Base-by-base conservation (phyloP, 306 rosid species). In the Myrica gale region DNA sequence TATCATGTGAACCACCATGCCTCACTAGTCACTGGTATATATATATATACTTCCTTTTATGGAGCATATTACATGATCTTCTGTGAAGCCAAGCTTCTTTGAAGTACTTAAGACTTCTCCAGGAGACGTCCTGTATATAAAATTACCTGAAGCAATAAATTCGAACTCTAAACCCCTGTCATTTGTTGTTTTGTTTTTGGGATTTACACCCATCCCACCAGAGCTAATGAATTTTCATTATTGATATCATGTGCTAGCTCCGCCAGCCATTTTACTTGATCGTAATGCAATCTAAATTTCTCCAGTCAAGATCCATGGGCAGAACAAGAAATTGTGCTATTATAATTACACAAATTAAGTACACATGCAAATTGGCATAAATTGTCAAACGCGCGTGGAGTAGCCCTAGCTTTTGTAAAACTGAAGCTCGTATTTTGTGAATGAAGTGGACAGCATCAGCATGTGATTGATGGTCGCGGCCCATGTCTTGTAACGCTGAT, bases 401-500 rank as follows among this genome's bases (percentile, higher is more conserved):
- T 63, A 19, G 43, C 50, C 52, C 52, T 9, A 43, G 48, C 68
- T 74, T 77, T 73, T 75, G 87, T 82, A 78, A 78, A 39, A 79
- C 47, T 79, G 86, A 4, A 81, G 82, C 53, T 88, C 82, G 19
- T 83, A 84, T 83, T 89, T 90, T 9, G 89, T 83, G 61, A 90
- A 81, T 45, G 98, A 85, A 88, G 90, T 69, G 39, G 97, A 87
- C 48, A 92, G 83, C 79, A 75, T 74, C 4, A 96, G 86, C 97
- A 90, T 87, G 44, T 91, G 98, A 70, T 84, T 90, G 75, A 96
- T 88, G 65, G 98, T 80, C 0, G 84, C 76, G 54, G 91, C 83
- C 97, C 97, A 92, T 68, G 90, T 88, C 74, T 84, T 90, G 82
- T 92, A 90, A 20, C 86, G 88, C 12, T 82, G 87, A 75, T 76